Conservation (phyloP, 2,329 filamentous ascomycete species). For the Pestalotiopsis sp. region DNA sequence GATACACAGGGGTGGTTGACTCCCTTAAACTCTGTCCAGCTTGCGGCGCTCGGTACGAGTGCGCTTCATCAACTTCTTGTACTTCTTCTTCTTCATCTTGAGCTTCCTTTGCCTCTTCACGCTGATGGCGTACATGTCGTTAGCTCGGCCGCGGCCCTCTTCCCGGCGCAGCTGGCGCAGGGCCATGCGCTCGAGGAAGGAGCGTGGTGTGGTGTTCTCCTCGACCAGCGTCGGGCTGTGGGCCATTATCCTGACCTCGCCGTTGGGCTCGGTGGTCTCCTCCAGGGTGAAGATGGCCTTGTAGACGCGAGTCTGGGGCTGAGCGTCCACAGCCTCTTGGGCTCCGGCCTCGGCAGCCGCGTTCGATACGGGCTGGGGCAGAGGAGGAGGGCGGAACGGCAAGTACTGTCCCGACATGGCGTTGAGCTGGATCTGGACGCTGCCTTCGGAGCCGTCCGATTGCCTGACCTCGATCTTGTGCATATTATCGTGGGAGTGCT, state of each 20-base stretch:
- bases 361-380: slow-evolving; percentile 62
- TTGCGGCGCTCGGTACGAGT: slow-evolving; percentile 87
- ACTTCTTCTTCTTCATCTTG: slow-evolving; percentile 99
- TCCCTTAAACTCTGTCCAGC: slow-evolving; percentile 63
- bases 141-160: slow-evolving; percentile 47
- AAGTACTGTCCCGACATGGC: slow-evolving; percentile 69
- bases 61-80: slow-evolving; percentile 97
- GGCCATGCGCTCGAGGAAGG: slow-evolving; percentile 72
- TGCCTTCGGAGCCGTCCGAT: slow-evolving; percentile 56
- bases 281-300: slow-evolving; percentile 68
- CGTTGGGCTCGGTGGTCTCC: slow-evolving; percentile 60
- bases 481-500: slow-evolving; percentile 45
- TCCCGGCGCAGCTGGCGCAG: slow-evolving; percentile 62
- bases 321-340: slow-evolving; percentile 31
- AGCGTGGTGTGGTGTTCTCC: slow-evolving; percentile 42
- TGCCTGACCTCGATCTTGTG: slow-evolving; percentile 54
- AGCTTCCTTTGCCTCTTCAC: slow-evolving; percentile 90
- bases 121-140: slow-evolving; percentile 76
- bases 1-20: slow-evolving; percentile 16
- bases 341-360: slow-evolving; percentile 38
- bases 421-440: slow-evolving; percentile 66
- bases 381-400: slow-evolving; percentile 83
- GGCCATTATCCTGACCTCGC: slow-evolving; percentile 60
- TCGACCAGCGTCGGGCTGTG: slow-evolving; percentile 60
- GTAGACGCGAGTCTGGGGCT: slow-evolving; percentile 56